A percentile compares a stretch with the other conserved stretches of the same genome.
Conservation (phyloP, 2,329 filamentous ascomycete genomes). For the Podosphaera xanthii region DNA sequence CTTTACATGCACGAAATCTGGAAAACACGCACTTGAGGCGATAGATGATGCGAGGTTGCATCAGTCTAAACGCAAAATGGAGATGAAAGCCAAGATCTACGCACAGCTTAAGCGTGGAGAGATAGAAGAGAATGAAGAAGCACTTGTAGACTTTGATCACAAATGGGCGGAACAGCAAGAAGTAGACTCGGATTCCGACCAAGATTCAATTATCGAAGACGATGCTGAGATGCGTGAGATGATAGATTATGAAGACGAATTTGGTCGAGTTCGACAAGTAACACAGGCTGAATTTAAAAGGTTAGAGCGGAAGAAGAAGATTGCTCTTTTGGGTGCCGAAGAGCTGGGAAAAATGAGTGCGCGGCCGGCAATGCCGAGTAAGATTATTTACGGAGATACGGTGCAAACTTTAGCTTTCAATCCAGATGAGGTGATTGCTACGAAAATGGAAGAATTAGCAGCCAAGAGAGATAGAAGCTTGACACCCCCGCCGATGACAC, state of each 20-base stretch:
- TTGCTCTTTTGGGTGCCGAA: constrained; percentile 29
- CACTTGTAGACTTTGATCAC: constrained; percentile 77
- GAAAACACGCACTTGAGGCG: constrained; percentile 40
- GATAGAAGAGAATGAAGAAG: constrained; percentile 36
- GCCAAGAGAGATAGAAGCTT: constrained; percentile 53
- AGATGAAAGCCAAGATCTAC: constrained; percentile 76
- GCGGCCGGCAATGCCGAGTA: constrained; percentile 38
- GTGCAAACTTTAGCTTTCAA: constrained; percentile 70
- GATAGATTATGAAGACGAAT: constrained; percentile 82
- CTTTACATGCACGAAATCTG: constrained; percentile 22
- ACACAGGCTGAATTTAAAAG: constrained; percentile 45
- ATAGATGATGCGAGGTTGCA: constrained; percentile 33
- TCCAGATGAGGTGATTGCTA: constrained; percentile 37
- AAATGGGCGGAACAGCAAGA: constrained; percentile 66
- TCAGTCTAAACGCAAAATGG: constrained; percentile 57
- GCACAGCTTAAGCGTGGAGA: constrained; percentile 76
- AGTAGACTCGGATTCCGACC: constrained; percentile 12
- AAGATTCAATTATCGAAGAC: constrained; percentile 39
- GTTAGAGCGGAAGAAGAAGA: constrained; percentile 31
- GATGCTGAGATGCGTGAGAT: constrained; percentile 28
- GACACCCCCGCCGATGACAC: constrained; percentile 57
- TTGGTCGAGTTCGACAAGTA: constrained; percentile 57
- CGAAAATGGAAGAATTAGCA: constrained; percentile 58
- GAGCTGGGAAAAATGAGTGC: constrained; percentile 48
- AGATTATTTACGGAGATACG: constrained; percentile 65